These are phyloP conservation scores for Conoideocrella luteorostrata DNA, from an alignment of 2,329 filamentous ascomycete species.

Conservation along the genomic window DNA sequence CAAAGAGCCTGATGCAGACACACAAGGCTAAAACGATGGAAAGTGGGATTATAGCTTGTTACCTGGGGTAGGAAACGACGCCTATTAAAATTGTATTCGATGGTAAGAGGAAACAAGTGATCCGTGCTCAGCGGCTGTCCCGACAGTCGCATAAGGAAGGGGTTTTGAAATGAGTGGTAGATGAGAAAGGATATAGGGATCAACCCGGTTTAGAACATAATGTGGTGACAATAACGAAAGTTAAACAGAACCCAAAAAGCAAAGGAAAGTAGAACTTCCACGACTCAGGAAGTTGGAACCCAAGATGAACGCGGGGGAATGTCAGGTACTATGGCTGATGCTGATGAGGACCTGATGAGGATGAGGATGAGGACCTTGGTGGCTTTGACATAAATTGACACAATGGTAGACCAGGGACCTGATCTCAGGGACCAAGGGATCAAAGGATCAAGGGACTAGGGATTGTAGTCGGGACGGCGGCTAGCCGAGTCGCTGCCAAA, in stretches of 20 bases:
- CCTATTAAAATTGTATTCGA: background rate
- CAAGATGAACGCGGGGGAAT: background rate
- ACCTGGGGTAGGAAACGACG: background rate
- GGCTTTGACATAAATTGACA: background rate
- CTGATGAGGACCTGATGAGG: background rate
- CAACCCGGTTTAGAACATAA: conserved; percentile 2
- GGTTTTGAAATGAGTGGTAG: background rate
- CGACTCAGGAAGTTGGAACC: background rate
- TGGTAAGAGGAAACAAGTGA: background rate
- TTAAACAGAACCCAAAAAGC: too few species aligned
- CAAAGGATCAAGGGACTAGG: conserved; percentile 9
- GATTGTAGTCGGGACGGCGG: conserved; percentile 9
- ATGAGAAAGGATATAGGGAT: background rate
- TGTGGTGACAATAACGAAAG: too few species aligned
- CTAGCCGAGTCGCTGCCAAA: conserved; percentile 10
- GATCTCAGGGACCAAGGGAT: background rate
- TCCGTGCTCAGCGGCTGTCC: background rate
- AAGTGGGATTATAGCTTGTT: background rate
- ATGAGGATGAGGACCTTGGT: background rate
- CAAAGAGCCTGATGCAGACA: too few species aligned
- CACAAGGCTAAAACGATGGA: background rate
- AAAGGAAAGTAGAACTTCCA: background rate
- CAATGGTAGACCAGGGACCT: background rate
- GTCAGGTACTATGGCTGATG: background rate
- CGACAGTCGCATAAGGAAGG: background rate